Conservation (phyloP, 352 stramenopile species). For the Pythium phragmiticola region DNA sequence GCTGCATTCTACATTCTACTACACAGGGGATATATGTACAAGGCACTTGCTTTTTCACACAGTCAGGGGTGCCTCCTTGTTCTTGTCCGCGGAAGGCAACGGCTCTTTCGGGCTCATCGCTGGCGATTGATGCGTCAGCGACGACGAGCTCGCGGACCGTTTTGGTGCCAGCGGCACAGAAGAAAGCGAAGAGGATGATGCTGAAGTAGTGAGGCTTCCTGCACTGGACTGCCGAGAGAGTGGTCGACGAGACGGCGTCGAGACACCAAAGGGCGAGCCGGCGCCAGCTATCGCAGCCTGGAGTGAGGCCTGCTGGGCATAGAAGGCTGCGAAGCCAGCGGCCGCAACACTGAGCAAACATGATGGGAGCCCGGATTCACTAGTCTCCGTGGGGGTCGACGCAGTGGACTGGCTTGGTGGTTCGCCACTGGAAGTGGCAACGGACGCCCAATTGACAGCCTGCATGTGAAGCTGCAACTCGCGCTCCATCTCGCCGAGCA, state of each 20-base stretch:
- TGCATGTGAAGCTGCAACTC: slow-evolving; percentile 77
- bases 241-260: slow-evolving; percentile 5
- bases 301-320: slow-evolving; percentile 47
- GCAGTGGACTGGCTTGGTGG: slow-evolving; percentile 4
- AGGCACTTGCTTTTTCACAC: slow-evolving; percentile 1
- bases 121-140: slow-evolving; percentile 14
- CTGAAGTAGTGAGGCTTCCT: slow-evolving; percentile 15
- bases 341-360: slow-evolving; percentile 63
- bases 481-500: slow-evolving; percentile 69
- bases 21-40: no score
- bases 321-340: slow-evolving; percentile 56
- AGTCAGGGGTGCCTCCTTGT: slow-evolving; percentile 16
- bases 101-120: slow-evolving; percentile 13
- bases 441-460: slow-evolving; percentile 58
- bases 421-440: slow-evolving; percentile 19
- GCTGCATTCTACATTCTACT: no score
- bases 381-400: not conserved
- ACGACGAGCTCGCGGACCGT: slow-evolving; percentile 5
- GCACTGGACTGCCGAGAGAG: slow-evolving; percentile 27
- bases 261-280: slow-evolving; percentile 6
- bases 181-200: slow-evolving; percentile 11
- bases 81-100: slow-evolving; percentile 10
- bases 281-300: slow-evolving; percentile 29
- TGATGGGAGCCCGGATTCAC: slow-evolving; percentile 36
- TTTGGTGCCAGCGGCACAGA: slow-evolving; percentile 18